Evolutionary conservation across 768 basidiomycete species (phyloP).

Genomic region (Mycena rosella): DNA sequence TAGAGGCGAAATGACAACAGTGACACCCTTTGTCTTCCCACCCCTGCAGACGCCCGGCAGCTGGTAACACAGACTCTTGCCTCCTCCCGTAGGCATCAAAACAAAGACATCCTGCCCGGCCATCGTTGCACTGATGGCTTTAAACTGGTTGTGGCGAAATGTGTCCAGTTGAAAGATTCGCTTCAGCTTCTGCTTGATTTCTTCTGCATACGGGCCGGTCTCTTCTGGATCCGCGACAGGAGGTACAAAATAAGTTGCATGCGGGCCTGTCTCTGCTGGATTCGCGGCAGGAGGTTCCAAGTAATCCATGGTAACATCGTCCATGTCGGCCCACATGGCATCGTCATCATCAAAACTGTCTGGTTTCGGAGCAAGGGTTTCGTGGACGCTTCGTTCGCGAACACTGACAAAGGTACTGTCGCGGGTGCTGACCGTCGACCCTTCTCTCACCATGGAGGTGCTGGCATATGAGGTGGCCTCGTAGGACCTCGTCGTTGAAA

Average conservation of each 20-base stretch:
- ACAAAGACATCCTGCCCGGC: slow-evolving; percentile 91
- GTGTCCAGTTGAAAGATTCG: slow-evolving; percentile 70
- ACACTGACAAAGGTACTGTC: slow-evolving; percentile 13
- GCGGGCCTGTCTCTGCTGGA: slow-evolving; percentile 35
- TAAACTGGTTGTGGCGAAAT: slow-evolving; percentile 89
- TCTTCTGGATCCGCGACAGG: slow-evolving; percentile 26
- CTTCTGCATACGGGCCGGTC: slow-evolving; percentile 44
- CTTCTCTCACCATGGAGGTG: slow-evolving; percentile 1
- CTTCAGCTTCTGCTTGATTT: slow-evolving; percentile 67
- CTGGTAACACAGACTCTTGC: slow-evolving; percentile 91
- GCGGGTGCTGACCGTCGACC: slow-evolving; percentile 2
- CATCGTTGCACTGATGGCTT: slow-evolving; percentile 86
- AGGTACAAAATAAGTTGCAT: too few relatives aligned
- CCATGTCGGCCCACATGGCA: slow-evolving; percentile 60
- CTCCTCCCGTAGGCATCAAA: slow-evolving; percentile 96
- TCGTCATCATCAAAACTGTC: slow-evolving; percentile 52
- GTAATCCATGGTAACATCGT: slow-evolving; percentile 53
- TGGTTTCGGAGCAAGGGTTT: slow-evolving; percentile 16
- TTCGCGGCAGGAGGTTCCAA: slow-evolving; percentile 39
- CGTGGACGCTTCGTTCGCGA: slow-evolving; percentile 15
- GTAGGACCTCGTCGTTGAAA: slow-evolving; percentile 10
- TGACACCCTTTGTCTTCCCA: slow-evolving; percentile 83
- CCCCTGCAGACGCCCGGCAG: slow-evolving; percentile 87
- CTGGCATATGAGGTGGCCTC: slow-evolving; percentile 24
- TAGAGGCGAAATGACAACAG: slow-evolving; percentile 92